Evolutionary conservation across 2,329 filamentous ascomycete species (phyloP), one percentile per base, ranked within the genome.

Genomic region (Ascochyta koolunga): DNA sequence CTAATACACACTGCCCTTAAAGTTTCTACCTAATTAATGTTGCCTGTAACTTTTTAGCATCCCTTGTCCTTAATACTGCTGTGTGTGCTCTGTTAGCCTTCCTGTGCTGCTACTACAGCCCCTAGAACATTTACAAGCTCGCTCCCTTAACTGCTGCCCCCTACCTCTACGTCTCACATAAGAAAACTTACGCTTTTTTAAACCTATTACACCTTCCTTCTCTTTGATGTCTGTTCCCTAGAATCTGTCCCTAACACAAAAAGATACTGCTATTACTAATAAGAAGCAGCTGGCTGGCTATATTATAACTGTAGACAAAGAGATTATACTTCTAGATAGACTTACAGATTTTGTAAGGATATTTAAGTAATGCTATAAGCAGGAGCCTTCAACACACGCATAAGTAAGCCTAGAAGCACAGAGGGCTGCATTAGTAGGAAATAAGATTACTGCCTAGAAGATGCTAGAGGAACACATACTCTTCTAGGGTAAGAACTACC

Each of bases 381-480:
- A 56, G 37, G 45, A 45, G 45, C 58, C 50, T 29, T 62, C 54
- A 29, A 55, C 52, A 7, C 43, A 62, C 39, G 47, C 55, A 46
- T 50, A 60, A 57, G 55, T 52, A 41, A 47, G 54, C 31, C 24
- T 52, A 15, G 42, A 60, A 43, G 50, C 32, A 13, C 45, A 42
- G 43, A 48, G 54, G 49, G 59, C 59, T 24, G 49, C 57, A 42
- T 47, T 47, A 18, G 29, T 58, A 29, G 48, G 54, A 31, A 63
- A 55, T 54, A 42, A 62, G 36, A 56, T 46, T 38, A 55, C 49
- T 5, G 54, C 33, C 15, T 27, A 37, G 25, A 54, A 50, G 51
- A 60, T 58, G 37, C 51, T 62, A 31, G 57, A 58, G 32, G 44
- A 51, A 43, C 54, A 60, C 25, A 41, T 54, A 32, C 50, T 62